Evolutionary conservation across 148 eudicot species (phyloP).

Genomic region (Silene uniflora): DNA sequence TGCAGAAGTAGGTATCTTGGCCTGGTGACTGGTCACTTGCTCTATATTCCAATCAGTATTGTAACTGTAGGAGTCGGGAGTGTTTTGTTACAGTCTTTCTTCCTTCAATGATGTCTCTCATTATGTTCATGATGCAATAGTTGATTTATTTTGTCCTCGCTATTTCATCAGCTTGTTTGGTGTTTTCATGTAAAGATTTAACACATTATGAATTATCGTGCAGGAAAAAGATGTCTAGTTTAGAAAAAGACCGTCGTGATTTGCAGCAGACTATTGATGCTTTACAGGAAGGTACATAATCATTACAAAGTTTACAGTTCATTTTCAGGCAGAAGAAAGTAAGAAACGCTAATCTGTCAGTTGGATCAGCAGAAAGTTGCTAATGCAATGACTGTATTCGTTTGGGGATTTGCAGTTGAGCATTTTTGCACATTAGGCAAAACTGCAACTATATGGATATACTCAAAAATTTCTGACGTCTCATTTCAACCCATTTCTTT

Average conservation of each 20-base stretch:
- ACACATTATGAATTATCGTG: constrained; percentile 15
- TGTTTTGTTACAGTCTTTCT: neutral
- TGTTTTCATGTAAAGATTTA: neutral
- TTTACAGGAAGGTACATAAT: constrained; percentile 71
- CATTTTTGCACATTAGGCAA: constrained; percentile 2
- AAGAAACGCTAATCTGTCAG: neutral
- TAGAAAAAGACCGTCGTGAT: constrained; percentile 91
- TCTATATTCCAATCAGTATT: neutral
- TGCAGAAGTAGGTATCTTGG: too few species aligned
- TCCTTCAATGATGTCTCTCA: neutral
- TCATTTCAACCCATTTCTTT: neutral
- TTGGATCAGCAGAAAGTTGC: neutral
- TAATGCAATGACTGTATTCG: neutral
- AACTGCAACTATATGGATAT: neutral
- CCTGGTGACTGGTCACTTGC: neutral
- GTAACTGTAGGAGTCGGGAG: neutral
- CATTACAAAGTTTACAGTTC: neutral
- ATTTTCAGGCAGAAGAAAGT: neutral
- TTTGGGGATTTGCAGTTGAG: constrained; percentile 6
- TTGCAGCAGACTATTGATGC: constrained; percentile 78
- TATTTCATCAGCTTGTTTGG: neutral
- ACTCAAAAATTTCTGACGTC: neutral
- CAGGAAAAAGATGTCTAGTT: constrained; percentile 79
- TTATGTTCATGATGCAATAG: neutral
- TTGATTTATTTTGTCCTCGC: neutral